Base-by-base conservation (phyloP, 345 rosid species). In the Tarenaya hassleriana region DNA sequence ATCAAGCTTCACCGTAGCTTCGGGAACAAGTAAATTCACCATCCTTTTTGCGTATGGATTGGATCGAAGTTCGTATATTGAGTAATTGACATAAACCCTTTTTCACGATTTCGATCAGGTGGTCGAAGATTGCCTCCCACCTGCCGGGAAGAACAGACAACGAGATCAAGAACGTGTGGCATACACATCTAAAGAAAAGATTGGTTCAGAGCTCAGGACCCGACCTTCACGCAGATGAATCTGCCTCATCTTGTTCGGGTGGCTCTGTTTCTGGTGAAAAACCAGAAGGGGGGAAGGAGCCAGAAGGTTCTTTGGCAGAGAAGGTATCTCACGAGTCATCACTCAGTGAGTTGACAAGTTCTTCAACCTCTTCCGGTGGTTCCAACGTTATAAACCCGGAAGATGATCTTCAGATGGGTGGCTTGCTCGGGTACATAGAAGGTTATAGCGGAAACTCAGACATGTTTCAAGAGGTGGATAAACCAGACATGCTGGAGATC, bases 91-190 rank as follows among this genome's bases (percentile, higher is more conserved):
- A n/a, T n/a, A n/a, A n/a, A n/a, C n/a, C n/a, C n/a, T 0, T 50
- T 50, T 24, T n/a, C 29, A 14, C 8, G 24, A 49, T 50, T 50
- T 50, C 48, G 13, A 34, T 47, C 64, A 75, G 81, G 64, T 76
- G 81, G 81, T 70, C 81, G 1, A 70, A 75, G 54, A 76, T 76
- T 48, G 81, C 81, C 34, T 68, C 73, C 10, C 48, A 55, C 34
- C 64, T 76, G 0, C 78, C 81, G 0, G 78, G 81, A 17, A 34
- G 78, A 48, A 76, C 81, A 5, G 81, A 76, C 41, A 76, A 76
- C n/a, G 81, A 76, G 66, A 76, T 76, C 42, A 76, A 73, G 67
- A 76, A 76, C 40, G 72, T 73, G n/a, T 76, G 81, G 81, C 73
- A 76, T 15, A 76, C 81, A 0, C 69, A 73, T 58, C 63, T 76